These are phyloP conservation scores for Chloranthus sessilifolius DNA, from an alignment of 164 flowering plant species.

Conservation along the genomic window DNA sequence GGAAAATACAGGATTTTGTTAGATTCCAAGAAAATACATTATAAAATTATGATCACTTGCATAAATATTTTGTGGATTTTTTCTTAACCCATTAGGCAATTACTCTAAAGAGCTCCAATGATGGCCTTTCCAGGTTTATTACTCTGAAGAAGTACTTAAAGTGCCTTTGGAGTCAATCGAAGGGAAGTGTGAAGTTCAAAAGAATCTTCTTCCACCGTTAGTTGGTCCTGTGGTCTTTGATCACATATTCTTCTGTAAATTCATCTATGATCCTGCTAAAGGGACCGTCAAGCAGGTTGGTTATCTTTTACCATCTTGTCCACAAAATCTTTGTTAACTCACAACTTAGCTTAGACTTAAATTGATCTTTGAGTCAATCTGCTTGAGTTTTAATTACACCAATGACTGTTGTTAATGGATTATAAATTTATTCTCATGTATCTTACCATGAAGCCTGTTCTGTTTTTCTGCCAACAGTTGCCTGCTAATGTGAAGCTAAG, in stretches of 20 bases:
- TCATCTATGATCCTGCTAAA: constrained; percentile 63
- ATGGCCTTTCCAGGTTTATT: constrained; percentile 52
- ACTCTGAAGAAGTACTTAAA: constrained; percentile 54
- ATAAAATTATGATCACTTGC: no score
- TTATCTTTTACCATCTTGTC: not conserved
- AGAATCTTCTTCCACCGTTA: constrained; percentile 51
- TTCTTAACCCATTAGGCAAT: no score
- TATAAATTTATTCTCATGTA: no score
- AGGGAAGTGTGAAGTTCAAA: constrained; percentile 84
- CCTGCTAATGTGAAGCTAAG: constrained; percentile 48
- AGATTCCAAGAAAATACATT: no score
- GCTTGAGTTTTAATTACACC: no score
- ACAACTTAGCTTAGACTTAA: not conserved
- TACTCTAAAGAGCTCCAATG: no score
- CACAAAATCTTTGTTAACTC: not conserved
- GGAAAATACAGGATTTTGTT: no score
- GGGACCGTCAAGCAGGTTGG: constrained; percentile 82
- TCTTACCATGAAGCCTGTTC: no score
- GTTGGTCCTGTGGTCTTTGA: constrained; percentile 45
- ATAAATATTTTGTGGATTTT: no score
- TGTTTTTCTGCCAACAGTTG: constrained; percentile 47
- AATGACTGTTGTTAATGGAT: no score
- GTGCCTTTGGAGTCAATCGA: constrained; percentile 45
- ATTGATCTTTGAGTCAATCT: no score
- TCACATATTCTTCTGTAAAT: constrained; percentile 83